Conservation (phyloP, 2,329 filamentous ascomycete species). For the Fonsecaea monophora region DNA sequence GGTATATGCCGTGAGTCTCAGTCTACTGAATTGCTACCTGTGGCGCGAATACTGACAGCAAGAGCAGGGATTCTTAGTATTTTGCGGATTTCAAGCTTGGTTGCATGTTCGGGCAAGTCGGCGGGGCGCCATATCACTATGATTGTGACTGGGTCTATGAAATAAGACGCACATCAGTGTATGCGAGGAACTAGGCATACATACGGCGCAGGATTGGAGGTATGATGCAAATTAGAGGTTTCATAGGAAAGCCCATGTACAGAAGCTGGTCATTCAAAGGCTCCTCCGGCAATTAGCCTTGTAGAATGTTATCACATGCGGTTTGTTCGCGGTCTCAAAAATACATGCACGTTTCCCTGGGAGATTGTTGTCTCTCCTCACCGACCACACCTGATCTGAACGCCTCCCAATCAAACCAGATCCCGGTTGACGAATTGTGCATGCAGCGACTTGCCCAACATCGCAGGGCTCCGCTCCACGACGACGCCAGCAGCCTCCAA, state of each 20-base stretch:
- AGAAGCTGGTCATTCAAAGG: background rate
- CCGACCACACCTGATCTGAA: slow-evolving; percentile 5
- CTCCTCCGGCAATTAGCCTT: background rate
- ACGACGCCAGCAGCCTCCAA: slow-evolving; percentile 92
- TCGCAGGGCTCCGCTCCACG: slow-evolving; percentile 92
- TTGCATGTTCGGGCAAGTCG: slow-evolving; percentile 83
- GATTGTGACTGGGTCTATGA: slow-evolving; percentile 48
- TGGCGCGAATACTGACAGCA: slow-evolving; percentile 30
- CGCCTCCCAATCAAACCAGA: slow-evolving; percentile 70
- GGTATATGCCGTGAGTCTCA: slow-evolving; percentile 78
- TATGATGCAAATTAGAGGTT: background rate
- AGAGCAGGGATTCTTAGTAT: slow-evolving; percentile 80
- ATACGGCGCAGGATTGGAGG: slow-evolving; percentile 7
- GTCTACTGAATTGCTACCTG: background rate
- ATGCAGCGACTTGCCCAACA: slow-evolving; percentile 90
- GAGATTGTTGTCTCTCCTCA: slow-evolving; percentile 1
- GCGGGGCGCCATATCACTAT: slow-evolving; percentile 80
- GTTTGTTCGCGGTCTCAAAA: slow-evolving; percentile 21
- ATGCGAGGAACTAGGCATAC: slow-evolving; percentile 7
- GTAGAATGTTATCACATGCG: slow-evolving; percentile 30
- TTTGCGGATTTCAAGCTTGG: slow-evolving; percentile 87
- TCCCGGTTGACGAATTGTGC: slow-evolving; percentile 96
- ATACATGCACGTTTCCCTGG: slow-evolving; percentile 18
- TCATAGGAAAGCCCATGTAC: background rate
- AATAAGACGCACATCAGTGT: background rate